Percentiles rank a stretch among this genome's conserved stretches.
phyloP scores from a whole-genome alignment of 768 basidiomycete genomes.

The Lentinula guzmanii region DNA sequence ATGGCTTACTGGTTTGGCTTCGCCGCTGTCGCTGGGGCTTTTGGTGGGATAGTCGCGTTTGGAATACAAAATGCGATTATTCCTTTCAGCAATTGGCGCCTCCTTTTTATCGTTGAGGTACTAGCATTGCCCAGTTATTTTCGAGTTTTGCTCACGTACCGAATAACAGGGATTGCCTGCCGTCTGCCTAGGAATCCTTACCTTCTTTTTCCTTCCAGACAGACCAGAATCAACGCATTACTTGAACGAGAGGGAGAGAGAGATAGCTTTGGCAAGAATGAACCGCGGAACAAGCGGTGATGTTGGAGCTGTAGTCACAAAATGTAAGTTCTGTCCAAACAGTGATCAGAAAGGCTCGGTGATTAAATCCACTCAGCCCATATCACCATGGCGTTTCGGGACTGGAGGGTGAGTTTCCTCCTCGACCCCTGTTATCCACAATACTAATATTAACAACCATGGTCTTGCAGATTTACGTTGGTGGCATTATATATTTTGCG shows the following conservation, averaged over 20 bases:
- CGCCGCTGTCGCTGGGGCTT: conserved; percentile 79
- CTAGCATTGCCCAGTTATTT: neutral
- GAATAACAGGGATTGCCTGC: conserved; percentile 56
- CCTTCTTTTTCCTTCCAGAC: conserved; percentile 55
- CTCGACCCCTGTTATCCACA: neutral
- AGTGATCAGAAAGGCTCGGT: neutral
- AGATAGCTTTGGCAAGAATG: conserved; percentile 61
- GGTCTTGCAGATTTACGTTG: conserved; percentile 45
- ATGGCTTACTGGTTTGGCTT: conserved; percentile 84
- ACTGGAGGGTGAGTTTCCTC: conserved; percentile 54
- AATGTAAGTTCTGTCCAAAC: conserved; percentile 29
- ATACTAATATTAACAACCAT: neutral
- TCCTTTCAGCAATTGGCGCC: conserved; percentile 47
- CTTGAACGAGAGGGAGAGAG: conserved; percentile 47
- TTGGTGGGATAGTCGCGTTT: conserved; percentile 80
- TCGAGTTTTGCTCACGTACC: neutral
- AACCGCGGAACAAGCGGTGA: conserved; percentile 64
- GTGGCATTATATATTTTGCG: conserved; percentile 73
- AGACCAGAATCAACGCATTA: conserved; percentile 65
- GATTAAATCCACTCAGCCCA: conserved; percentile 39
- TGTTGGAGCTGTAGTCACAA: conserved; percentile 56
- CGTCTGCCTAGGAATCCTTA: conserved; percentile 53
- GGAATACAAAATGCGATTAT: conserved; percentile 61
- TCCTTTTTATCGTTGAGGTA: conserved; percentile 73
- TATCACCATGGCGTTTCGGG: conserved; percentile 53